Base-by-base conservation (phyloP, 345 rosid genomes). In the Physaria fendleri region DNA sequence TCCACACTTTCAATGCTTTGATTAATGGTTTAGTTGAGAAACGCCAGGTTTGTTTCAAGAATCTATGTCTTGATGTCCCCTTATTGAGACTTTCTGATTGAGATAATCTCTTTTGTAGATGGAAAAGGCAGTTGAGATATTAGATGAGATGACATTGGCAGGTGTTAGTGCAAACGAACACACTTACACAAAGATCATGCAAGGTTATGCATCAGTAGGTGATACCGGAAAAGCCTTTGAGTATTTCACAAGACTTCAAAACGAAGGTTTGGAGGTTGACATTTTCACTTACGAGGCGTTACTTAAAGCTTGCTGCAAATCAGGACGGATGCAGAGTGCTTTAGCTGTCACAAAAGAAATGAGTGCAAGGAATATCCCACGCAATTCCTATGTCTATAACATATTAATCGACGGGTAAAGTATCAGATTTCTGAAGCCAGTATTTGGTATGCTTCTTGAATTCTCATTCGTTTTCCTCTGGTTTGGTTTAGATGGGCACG, bases 251-350 rank as follows among this genome's bases (percentile, higher is more conserved):
- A 93, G 80, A 58, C 76, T 88, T 65, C 86, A 87, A 76, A 74
- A 79, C 47, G 97, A 81, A 69, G 95, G 95, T 33, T 79, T 93
- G 57, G 87, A 81, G 68, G 82, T 93, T 71, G 99, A 88, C 63
- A 81, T 78, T 15, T 88, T 69, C 66, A 85, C 94, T 11, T 93
- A 93, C 8, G 95, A 86, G 77, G 99, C 95, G 33, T 73, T 93
- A 65, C 81, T 93, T 38, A 93, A 87, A 81, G 97, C 99, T 10
- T 93, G 99, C 68, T 93, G 99, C 85, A 93, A 93, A 64, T 68
- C 99, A 39, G 99, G 99, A 50, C 77, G 99, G 68, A 88, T 93
- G 99, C 99, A 93, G 66, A 93, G 94, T 69, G 99, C 99, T 17
- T 79, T 93, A 46, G 99, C 94, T 52, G 97, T 89, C 24, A 93